Evolutionary conservation across 495 filamentous ascomycete species (phyloP), one percentile per base, ranked within the genome.

Genomic region (Evernia prunastri): DNA sequence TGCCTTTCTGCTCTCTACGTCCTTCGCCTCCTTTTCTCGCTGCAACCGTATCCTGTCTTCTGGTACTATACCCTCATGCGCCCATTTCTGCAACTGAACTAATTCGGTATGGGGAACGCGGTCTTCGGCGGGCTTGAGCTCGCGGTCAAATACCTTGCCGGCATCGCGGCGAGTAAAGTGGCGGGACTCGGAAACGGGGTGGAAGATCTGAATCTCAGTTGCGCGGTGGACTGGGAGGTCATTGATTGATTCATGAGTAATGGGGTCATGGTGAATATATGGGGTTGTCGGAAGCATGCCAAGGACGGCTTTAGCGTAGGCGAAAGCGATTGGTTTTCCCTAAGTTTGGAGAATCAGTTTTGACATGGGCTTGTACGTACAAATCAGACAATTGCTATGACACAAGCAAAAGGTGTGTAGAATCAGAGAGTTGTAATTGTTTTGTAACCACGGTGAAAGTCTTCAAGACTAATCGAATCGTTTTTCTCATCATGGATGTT

Each of bases 401-500:
- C 5, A 36, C n/a, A 0, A 53, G 43, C 7, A 42, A 33, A 40
- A 23, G 13, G 18, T 43, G 37, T 31, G 54, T 31, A 58, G 4
- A 45, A 49, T 79, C 77, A 81, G 80, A 81, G 79, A 77, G 74
- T 78, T 76, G 78, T 73, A 75, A 74, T 73, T 71, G 66, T 66
- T 72, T 67, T 68, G 72, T 81, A 82, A 83, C 80, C 80, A 83
- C 73, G 70, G 62, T 70, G 56, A 59, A 65, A 84, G 91, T 97
- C 93, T 96, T 97, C 81, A 93, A 97, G 93, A 97, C 93, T 96
- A 96, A 98, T 97, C 93, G 92, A 87, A 80, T 79, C 82, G 86
- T 85, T 82, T 84, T 82, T 83, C 80, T 90, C 88, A 86, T 87
- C 87, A 87, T 86, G 74, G 61, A 20, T 20, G 6, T 78, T 65